Conservation (phyloP, 2,329 filamentous ascomycete genomes). For the Didymella exigua region DNA sequence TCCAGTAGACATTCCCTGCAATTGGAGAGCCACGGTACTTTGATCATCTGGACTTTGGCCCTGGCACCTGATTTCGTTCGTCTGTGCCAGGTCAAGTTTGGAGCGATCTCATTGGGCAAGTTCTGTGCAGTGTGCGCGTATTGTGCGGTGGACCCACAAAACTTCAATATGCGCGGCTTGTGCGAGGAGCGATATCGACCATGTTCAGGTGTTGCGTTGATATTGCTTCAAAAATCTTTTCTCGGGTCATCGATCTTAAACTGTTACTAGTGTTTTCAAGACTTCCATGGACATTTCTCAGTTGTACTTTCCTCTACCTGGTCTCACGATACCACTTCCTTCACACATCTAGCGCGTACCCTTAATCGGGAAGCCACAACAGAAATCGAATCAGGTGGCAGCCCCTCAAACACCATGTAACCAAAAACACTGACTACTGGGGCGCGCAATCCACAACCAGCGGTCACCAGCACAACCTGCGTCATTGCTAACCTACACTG, state of each 20-base stretch:
- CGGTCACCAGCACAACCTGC: constrained; percentile 59
- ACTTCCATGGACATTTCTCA: background rate
- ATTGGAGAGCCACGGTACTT: background rate
- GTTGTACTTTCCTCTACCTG: background rate
- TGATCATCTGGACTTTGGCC: background rate
- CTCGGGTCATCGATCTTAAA: background rate
- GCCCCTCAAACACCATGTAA: constrained; percentile 21
- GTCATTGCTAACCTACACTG: constrained; percentile 79
- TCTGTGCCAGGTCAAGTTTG: background rate
- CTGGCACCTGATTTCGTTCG: background rate
- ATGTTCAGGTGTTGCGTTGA: background rate
- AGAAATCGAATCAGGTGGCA: constrained; percentile 15
- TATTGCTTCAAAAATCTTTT: background rate
- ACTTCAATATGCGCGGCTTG: constrained; percentile 3
- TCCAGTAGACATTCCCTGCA: background rate
- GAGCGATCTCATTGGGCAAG: background rate
- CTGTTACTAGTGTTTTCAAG: background rate
- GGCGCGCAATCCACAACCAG: constrained; percentile 21
- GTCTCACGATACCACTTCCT: background rate
- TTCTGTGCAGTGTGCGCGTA: background rate
- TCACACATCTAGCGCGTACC: background rate
- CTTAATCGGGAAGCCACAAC: constrained; percentile 18
- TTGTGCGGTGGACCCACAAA: constrained; percentile 5
- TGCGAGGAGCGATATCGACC: constrained; percentile 1
- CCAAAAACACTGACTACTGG: constrained; percentile 12